Evolutionary conservation across 768 basidiomycete genomes (phyloP), one percentile per base, ranked within the genome.

Genomic region (Coprinellus micaceus): DNA sequence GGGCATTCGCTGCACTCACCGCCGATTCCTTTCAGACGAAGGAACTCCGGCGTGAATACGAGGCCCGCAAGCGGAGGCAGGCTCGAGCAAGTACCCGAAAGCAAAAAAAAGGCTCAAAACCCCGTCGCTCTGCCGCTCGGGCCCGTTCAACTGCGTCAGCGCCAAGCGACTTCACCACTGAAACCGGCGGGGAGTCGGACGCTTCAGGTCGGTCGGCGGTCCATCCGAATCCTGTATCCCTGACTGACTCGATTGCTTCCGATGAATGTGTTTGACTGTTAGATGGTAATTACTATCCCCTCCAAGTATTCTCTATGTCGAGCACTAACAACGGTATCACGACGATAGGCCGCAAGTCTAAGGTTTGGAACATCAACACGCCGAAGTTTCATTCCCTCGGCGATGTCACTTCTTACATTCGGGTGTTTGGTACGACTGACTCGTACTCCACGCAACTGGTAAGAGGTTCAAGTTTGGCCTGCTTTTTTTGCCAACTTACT

Each of bases 41-140:
- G 1, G 76, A 79, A 30, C 62, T 81, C 11, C 76, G 75, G 0
- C 56, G 57, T 1, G 80, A 82, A 52, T 60, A 58, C 4, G 67
- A 62, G 4, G 72, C 76, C 2, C 69, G 72, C 0, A 10, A 58
- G 62, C 58, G 5, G 53, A 43, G 0, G 22, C 21, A 53, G 40
- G 33, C 39, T 41, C 75, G 50, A 7, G 15, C 41, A 17, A n/a
- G n/a, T 5, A n/a, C 41, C 6, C 5, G n/a, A 12, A 33, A 33
- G 33, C 6, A 13, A 6, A 33, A 13, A 13, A 13, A 26, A 15
- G 10, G 33, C 6, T 6, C 6, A 6, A 33, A 33, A 33, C 33
- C 33, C 17, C 30, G 4, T 33, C 7, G 13, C 6, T 13, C 7
- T 33, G 13, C 33, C 33, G 13, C 33, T 6, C 13, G 7, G 13